These are phyloP conservation scores for Aspergillus sp. DNA, from an alignment of 2,329 filamentous ascomycete species.

Conservation along the genomic window DNA sequence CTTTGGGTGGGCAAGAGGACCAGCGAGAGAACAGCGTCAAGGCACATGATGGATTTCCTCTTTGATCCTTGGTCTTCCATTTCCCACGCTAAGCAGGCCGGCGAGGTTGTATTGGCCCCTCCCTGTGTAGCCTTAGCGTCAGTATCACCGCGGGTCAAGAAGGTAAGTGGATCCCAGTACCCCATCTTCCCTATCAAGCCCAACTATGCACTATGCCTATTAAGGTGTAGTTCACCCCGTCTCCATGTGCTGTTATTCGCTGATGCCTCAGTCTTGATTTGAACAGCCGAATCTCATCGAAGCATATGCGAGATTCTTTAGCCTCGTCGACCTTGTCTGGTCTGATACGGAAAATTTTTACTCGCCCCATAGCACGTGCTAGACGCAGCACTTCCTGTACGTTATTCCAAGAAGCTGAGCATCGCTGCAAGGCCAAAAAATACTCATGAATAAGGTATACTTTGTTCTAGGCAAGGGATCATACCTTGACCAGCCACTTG, in stretches of 20 bases:
- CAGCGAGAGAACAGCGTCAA: background rate
- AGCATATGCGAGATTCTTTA: background rate
- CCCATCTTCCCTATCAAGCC: constrained; percentile 2
- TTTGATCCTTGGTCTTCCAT: constrained; percentile 6
- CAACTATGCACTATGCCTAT: background rate
- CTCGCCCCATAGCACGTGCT: background rate
- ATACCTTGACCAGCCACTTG: no score
- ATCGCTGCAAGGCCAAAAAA: background rate
- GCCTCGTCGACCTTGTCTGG: background rate
- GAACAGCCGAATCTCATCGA: constrained; percentile 6
- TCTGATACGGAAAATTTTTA: background rate
- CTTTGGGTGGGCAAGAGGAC: background rate
- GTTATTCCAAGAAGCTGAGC: background rate
- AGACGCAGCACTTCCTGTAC: background rate
- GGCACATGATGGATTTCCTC: constrained; percentile 5
- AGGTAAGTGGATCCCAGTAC: background rate
- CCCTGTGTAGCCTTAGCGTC: constrained; percentile 3
- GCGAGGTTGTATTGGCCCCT: constrained; percentile 8
- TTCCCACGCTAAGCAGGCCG: background rate
- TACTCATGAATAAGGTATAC: no score
- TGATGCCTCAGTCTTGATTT: background rate
- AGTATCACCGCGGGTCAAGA: constrained; percentile 2
- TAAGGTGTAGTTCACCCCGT: background rate
- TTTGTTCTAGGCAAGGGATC: no score
- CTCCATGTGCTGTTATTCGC: background rate